Base-by-base conservation (phyloP, 2,329 filamentous ascomycete species). In the Fonsecaea monophora region DNA sequence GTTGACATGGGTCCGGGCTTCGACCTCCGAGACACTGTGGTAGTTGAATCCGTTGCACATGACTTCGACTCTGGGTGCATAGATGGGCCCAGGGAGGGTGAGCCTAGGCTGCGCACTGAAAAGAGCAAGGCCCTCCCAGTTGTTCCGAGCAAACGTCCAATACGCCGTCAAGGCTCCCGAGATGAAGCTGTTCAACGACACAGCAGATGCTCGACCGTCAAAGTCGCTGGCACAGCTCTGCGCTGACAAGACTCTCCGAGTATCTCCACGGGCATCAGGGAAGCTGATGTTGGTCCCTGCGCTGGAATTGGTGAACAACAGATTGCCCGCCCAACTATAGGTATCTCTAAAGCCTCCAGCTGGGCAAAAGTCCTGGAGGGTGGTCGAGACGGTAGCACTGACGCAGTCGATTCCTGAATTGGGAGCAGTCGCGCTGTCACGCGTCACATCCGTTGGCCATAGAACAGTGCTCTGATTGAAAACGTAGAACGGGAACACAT, bases 401-500 rank as follows among this genome's bases (percentile, higher is more conserved):
- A 60, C 66, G 40, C 60, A 67, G 62, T 66, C 60, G 32, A 65
- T 60, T 30, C 69, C 69, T 1, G 65, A 64, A 37, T 70, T 55
- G 7, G 66, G 62, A 18, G 57, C 50, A 54, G 64, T 73, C 38
- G 38, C 35, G 53, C 63, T 65, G 48, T 60, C 65, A n/a, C 53
- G 50, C 10, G 71, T 70, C 32, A 67, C 65, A 21, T 61, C 62
- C 5, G 70, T 35, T 18, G 69, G 71, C 62, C 72, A 71, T n/a
- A 68, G 53, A 21, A 66, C 64, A n/a, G 67, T 69, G 32, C 67
- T 69, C 55, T 69, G 55, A 25, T 69, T 69, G 58, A 67, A 69
- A 35, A 69, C 48, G 56, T 64, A 69, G 38, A 64, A 69, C 3
- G 67, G 67, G 1, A 69, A 53, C 12, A 69, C 61, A 12, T 67